Evolutionary conservation across 805 yeast genomes (phyloP).

Genomic region (Peterozyma xylosa): DNA sequence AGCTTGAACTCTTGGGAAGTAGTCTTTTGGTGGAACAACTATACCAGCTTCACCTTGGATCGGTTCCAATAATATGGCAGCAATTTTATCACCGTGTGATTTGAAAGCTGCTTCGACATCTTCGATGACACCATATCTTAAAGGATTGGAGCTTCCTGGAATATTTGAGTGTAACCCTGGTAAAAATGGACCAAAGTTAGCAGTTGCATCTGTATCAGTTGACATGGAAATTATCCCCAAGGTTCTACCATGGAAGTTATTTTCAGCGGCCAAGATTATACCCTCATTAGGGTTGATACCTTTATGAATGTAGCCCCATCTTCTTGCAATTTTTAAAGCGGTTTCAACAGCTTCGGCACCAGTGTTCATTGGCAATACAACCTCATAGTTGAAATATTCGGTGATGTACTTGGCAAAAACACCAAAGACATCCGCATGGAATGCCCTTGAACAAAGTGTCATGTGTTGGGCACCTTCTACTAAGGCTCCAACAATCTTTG

Average conservation of each 20-base stretch:
- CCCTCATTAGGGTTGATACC: slow-evolving; percentile 81
- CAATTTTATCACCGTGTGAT: slow-evolving; percentile 80
- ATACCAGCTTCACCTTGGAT: slow-evolving; percentile 99
- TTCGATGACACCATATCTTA: slow-evolving; percentile 79
- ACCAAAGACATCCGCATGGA: slow-evolving; percentile 84
- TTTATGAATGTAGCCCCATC: slow-evolving; percentile 93
- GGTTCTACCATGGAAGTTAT: slow-evolving; percentile 96
- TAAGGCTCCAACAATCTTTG: slow-evolving; percentile 79
- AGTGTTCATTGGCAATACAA: slow-evolving; percentile 95
- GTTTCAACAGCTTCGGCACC: slow-evolving; percentile 99
- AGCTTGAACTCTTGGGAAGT: slow-evolving; percentile 62
- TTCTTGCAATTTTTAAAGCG: slow-evolving; percentile 86
- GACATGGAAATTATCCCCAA: slow-evolving; percentile 94
- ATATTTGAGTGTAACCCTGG: slow-evolving; percentile 75
- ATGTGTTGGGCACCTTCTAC: slow-evolving; percentile 78
- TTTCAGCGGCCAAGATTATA: slow-evolving; percentile 75
- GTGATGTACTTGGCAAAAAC: slow-evolving; percentile 81
- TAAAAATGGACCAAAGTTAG: slow-evolving; percentile 85
- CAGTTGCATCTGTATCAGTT: slow-evolving; percentile 89
- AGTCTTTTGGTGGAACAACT: slow-evolving; percentile 83
- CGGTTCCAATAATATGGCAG: slow-evolving; percentile 89
- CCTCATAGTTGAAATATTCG: slow-evolving; percentile 83
- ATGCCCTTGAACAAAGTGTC: slow-evolving; percentile 88
- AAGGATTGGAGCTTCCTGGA: slow-evolving; percentile 62
- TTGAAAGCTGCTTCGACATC: slow-evolving; percentile 79